Percentiles rank a stretch among this genome's conserved stretches.
These are phyloP conservation scores for Cordyceps tenuipes DNA, from an alignment of 2,329 filamentous ascomycete species.

Conservation along the genomic window DNA sequence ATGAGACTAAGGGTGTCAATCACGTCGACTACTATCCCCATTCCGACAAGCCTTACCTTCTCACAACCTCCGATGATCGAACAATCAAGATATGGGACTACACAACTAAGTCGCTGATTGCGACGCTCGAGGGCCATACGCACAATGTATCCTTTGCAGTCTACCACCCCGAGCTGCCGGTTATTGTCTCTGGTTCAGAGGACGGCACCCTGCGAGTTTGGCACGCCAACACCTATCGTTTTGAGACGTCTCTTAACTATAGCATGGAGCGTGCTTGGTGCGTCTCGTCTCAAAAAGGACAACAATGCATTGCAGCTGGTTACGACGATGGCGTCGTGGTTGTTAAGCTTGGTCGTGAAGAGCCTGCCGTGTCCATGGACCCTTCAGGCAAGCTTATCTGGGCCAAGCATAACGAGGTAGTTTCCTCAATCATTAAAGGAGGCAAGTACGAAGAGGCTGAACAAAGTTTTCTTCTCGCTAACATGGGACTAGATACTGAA, in stretches of 20 bases:
- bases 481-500: constrained; percentile 50
- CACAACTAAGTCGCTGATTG: constrained; percentile 94
- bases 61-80: constrained; percentile 92
- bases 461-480: constrained; percentile 15
- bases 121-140: constrained; percentile 91
- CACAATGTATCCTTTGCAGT: constrained; percentile 98
- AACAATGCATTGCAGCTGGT: constrained; percentile 89
- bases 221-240: constrained; percentile 94
- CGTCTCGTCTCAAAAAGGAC: constrained; percentile 88
- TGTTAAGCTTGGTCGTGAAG: constrained; percentile 93
- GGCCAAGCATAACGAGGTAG: constrained; percentile 90
- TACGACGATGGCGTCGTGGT: constrained; percentile 98
- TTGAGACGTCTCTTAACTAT: constrained; percentile 94
- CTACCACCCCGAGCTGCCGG: constrained; percentile 92
- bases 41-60: constrained; percentile 73
- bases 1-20: constrained; percentile 96
- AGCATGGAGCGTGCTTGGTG: constrained; percentile 96
- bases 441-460: constrained; percentile 32
- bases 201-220: constrained; percentile 97
- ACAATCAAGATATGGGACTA: constrained; percentile 99
- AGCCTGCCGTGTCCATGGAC: constrained; percentile 97
- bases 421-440: constrained; percentile 89
- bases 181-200: constrained; percentile 96
- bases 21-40: constrained; percentile 85
- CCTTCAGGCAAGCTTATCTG: constrained; percentile 91